phyloP scores from a whole-genome alignment of 495 filamentous ascomycete species.

The Cairneyella variabilis region DNA sequence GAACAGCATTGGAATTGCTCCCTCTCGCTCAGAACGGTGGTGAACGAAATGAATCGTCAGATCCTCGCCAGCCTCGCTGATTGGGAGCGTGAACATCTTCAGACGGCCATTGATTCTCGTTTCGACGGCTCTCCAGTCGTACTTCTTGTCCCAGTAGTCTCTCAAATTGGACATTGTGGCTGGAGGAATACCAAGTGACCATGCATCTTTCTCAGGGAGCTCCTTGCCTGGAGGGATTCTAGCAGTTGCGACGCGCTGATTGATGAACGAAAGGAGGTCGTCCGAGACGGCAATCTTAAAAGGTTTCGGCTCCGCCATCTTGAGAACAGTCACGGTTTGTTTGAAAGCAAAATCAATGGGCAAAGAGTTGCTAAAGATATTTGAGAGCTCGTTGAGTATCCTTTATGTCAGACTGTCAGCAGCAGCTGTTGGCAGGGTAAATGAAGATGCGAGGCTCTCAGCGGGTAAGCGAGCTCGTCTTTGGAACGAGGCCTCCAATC shows the following conservation, averaged over 20 bases:
- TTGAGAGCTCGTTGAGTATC: too few relatives aligned
- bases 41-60: constrained; percentile 53
- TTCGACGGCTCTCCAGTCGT: constrained; percentile 49
- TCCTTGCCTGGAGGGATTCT: constrained; percentile 31
- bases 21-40: constrained; percentile 41
- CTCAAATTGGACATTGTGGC: constrained; percentile 2
- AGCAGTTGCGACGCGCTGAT: constrained; percentile 36
- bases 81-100: constrained; percentile 50
- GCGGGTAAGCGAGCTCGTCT: too few relatives aligned
- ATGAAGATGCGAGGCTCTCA: too few relatives aligned
- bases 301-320: constrained; percentile 29
- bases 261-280: constrained; percentile 33
- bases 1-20: constrained; percentile 55
- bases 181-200: constrained; percentile 15
- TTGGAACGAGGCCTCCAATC: too few relatives aligned
- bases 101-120: constrained; percentile 48
- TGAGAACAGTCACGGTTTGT: too few relatives aligned
- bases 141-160: constrained; percentile 41
- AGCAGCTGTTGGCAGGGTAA: too few relatives aligned
- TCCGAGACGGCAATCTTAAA: constrained; percentile 42
- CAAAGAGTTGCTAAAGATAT: too few relatives aligned
- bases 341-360: too few relatives aligned
- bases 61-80: constrained; percentile 40
- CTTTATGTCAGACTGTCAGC: too few relatives aligned
- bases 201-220: constrained; percentile 9